Conservation (phyloP, 78 protist genomes). For the Dictyostelium firmibasis region DNA sequence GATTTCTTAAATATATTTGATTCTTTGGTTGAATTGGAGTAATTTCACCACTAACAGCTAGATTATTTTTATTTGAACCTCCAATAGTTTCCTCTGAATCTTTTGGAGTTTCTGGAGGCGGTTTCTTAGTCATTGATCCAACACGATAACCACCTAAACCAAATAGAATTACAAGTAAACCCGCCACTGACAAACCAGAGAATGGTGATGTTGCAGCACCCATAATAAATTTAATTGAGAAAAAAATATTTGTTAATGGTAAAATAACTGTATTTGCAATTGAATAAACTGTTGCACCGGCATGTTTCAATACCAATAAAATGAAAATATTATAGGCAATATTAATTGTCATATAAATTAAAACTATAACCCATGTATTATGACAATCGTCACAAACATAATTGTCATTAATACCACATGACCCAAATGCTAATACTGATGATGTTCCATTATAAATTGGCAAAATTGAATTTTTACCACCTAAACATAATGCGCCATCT, state of each 20-base stretch:
- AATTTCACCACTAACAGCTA: neutral
- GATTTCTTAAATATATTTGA: constrained; percentile 36
- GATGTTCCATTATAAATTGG: neutral
- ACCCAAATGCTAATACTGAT: neutral
- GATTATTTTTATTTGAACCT: neutral
- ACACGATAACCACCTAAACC: constrained; percentile 50
- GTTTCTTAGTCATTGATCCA: constrained; percentile 43
- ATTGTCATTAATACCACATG: neutral
- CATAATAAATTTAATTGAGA: constrained; percentile 14
- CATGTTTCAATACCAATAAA: constrained; percentile 48
- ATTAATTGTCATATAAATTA: constrained; percentile 47
- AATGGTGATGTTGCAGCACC: neutral
- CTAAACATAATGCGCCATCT: constrained; percentile 41
- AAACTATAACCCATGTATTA: constrained; percentile 35
- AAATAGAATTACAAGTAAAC: constrained; percentile 18
- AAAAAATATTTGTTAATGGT: constrained; percentile 56
- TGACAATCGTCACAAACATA: constrained; percentile 43
- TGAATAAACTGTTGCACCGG: constrained; percentile 71
- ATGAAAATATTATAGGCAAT: constrained; percentile 49
- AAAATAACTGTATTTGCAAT: constrained; percentile 66
- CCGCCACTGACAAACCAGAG: constrained; percentile 33
- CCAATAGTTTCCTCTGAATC: neutral
- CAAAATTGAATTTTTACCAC: neutral
- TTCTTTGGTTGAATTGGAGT: constrained; percentile 23
- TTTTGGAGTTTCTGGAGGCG: neutral